Evolutionary conservation across 495 filamentous ascomycete genomes (phyloP), one percentile per base, ranked within the genome.

Genomic region (Viridothelium virens): DNA sequence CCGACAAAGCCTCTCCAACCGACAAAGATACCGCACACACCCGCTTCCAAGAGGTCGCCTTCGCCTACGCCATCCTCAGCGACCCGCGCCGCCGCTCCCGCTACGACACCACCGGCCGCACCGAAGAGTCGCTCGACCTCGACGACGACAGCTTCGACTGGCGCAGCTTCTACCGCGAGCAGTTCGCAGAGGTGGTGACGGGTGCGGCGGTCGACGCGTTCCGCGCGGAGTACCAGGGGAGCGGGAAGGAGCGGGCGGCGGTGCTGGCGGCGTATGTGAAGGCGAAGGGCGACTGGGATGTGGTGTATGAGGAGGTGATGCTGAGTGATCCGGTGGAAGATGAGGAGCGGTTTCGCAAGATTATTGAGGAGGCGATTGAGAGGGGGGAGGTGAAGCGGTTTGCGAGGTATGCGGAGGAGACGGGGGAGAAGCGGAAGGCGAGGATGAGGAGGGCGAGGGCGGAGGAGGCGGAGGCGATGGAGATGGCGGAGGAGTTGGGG

Each of bases 11-110:
- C 16, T 62, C 83, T 53, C 78, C 82, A 1, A 80, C 84, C 41
- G 75, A 84, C 41, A 89, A 88, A 71, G 81, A 84, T 9, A 77
- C 81, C 63, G 92, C 95, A 7, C 86, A 94, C 68, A 74, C 79
- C 62, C 86, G 83, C 44, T 98, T 98, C 80, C 94, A 97, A 74
- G 79, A 86, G 63, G 86, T 97, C 70, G 94, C 92, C 10, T 92
- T 97, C 68, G 92, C 95, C 53, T 96, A 97, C 72, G 91, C 90
- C 18, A 87, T 98, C 59, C 85, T 98, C 56, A 96, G 91, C 36
- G 90, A 96, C 66, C 78, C 85, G 10, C 78, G 80, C 3, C 85
- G 92, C 39, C 88, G 93, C 63, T 84, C 83, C 62, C 87, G 91
- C 66, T 98, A 96, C 77, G 92, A 98, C 74, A 79, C 81, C 65